phyloP scores from a whole-genome alignment of 139 green algal species.

The Chlamydomonas urium region DNA sequence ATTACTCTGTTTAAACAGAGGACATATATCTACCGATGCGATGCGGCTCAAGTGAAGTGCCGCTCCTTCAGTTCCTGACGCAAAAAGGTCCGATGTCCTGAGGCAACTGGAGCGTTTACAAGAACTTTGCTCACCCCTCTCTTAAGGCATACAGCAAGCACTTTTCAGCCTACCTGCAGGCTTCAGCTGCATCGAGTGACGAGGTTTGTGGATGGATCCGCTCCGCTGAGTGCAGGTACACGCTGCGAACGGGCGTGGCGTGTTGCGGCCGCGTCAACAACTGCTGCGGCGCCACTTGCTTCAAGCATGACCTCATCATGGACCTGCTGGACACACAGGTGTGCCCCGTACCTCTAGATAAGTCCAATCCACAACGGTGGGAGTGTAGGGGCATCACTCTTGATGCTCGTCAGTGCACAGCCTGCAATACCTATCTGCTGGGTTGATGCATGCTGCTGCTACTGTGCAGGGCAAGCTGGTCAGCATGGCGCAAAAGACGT shows the following conservation, averaged over 20 bases:
- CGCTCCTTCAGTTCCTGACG: background rate
- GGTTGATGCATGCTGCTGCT: background rate
- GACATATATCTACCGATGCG: no score
- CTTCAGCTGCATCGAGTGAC: no score
- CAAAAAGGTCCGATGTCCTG: background rate
- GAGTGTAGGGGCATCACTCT: no score
- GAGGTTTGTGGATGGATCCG: no score
- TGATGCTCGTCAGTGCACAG: no score
- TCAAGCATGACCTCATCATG: slow-evolving; percentile 29
- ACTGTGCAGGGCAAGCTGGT: slow-evolving; percentile 10
- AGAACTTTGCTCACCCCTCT: background rate
- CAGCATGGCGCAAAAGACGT: slow-evolving; percentile 16
- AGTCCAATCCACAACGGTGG: no score
- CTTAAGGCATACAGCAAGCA: background rate
- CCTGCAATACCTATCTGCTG: background rate
- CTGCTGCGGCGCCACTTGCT: slow-evolving; percentile 47
- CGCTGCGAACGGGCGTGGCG: slow-evolving; percentile 15
- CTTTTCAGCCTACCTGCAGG: background rate
- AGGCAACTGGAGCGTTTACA: background rate
- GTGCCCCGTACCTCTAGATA: background rate
- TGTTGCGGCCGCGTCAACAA: slow-evolving; percentile 44
- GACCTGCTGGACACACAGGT: slow-evolving; percentile 26
- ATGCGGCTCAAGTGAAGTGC: background rate
- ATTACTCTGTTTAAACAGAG: no score
- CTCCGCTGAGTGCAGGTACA: no score